These are phyloP conservation scores for Aspergillus eucalypticola DNA, from an alignment of 2,329 filamentous ascomycete species.

Conservation along the genomic window DNA sequence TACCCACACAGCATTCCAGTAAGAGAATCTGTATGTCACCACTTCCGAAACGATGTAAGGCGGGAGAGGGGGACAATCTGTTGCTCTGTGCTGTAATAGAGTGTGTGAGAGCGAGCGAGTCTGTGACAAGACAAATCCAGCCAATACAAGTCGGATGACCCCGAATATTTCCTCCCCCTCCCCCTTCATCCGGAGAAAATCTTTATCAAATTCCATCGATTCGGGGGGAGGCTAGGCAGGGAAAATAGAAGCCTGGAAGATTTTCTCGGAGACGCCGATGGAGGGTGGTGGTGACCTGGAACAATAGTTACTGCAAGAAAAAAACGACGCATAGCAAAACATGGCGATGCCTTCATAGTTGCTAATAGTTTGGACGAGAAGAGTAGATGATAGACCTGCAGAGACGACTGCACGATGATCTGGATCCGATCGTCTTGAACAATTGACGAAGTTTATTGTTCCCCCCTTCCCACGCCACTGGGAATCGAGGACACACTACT, in stretches of 20 bases:
- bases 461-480: not conserved
- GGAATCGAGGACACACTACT: not conserved
- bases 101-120: not conserved
- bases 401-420: slow-evolving; percentile 11
- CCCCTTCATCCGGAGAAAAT: not conserved
- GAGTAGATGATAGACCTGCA: not conserved
- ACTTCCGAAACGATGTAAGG: not conserved
- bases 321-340: not conserved
- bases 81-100: slow-evolving; percentile 9
- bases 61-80: not conserved
- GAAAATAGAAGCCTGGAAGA: not conserved
- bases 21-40: not conserved
- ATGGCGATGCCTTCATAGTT: slow-evolving; percentile 5
- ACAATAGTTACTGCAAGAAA: slow-evolving; percentile 1
- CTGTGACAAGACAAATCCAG: not conserved
- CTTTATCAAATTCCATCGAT: not conserved
- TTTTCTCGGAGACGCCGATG: not conserved
- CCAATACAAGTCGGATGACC: not conserved
- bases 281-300: not conserved
- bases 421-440: slow-evolving; percentile 13
- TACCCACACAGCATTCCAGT: not conserved
- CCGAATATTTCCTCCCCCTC: not conserved
- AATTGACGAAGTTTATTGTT: slow-evolving; percentile 20
- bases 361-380: slow-evolving; percentile 2
- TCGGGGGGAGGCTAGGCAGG: not conserved